Conservation (phyloP, 371 early-diverging fungal species). For the Mucor mucedo region DNA sequence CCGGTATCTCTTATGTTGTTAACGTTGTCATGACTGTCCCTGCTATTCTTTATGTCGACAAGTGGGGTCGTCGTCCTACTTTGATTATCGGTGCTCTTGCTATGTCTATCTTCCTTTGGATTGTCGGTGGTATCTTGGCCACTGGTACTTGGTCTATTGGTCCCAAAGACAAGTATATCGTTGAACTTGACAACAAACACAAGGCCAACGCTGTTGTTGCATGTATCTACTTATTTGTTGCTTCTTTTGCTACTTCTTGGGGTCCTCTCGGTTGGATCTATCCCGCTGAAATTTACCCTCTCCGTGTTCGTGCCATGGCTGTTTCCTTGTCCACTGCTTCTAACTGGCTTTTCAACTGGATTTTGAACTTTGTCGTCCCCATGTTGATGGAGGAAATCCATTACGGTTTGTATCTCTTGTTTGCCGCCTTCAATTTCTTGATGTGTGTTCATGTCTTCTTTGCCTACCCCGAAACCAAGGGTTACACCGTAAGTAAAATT, state of each 20-base stretch:
- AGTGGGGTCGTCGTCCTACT: conserved; percentile 72
- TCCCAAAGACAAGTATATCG: conserved; percentile 25
- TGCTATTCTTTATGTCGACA: conserved; percentile 77
- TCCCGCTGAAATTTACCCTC: conserved; percentile 87
- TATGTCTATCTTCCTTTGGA: conserved; percentile 47
- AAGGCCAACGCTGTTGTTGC: conserved; percentile 49
- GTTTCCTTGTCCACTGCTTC: conserved; percentile 86
- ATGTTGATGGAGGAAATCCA: conserved; percentile 64
- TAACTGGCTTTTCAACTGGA: conserved; percentile 88
- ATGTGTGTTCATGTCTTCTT: conserved; percentile 58
- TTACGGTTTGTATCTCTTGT: conserved; percentile 70
- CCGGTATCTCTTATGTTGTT: conserved; percentile 47
- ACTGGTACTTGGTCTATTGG: conserved; percentile 44
- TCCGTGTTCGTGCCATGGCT: conserved; percentile 81
- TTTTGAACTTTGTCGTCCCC: conserved; percentile 67
- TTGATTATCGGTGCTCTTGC: conserved; percentile 56
- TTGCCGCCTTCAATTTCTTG: conserved; percentile 53
- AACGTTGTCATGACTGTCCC: conserved; percentile 70
- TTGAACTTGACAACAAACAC: conserved; percentile 3
- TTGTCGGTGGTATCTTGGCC: conserved; percentile 55
- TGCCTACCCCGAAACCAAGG: conserved; percentile 67
- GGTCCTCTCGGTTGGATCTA: conserved; percentile 94
- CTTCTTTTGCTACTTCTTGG: conserved; percentile 85
- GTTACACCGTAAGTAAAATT: conserved; percentile 45
- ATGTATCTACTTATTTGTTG: conserved; percentile 75